Evolutionary conservation across 805 yeast genomes (phyloP), one percentile per base, ranked within the genome.

Genomic region (Kluyveromyces lactis): DNA sequence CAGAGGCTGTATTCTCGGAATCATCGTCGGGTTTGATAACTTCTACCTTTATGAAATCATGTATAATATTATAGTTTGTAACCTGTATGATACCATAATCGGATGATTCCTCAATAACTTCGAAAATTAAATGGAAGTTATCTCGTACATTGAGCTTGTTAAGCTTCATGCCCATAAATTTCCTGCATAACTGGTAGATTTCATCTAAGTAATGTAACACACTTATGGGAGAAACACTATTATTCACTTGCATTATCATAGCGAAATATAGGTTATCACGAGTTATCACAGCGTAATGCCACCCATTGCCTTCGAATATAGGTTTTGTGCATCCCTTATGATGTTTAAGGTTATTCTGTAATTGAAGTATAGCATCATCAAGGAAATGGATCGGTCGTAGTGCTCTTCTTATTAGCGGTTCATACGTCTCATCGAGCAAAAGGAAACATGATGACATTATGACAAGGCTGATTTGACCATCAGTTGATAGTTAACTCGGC

Each of bases 41-140:
- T 36, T 75, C 74, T 36, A 79, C 68, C 42, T 83, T 79, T 46
- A 82, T 79, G 53, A 82, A 87, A 55, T 86, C 95, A 51, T 77
- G 77, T 40, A 87, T 67, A 10, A 87, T 73, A 46, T 80, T 81
- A 38, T 77, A 73, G 52, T 87, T 95, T 0, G 95, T 83, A 39
- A 82, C 67, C 61, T 87, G 96, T 1, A 86, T 78, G n/a, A 82
- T 63, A 7, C 96, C 96, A 59, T 74, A 82, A 58, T 87, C 96
- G 76, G 85, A 73, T 69, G 86, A 82, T 54, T 86, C 96, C 55
- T 86, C 96, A 32, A 86, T 60, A n/a, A 86, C 63, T 56, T 87
- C 96, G 59, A 81, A 81, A 6, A 86, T 73, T 36, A 86, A 66
- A 26, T 79, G 77, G 47, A 75, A 73, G 58, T 86, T 86, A 58